Evolutionary conservation across 2,329 filamentous ascomycete genomes (phyloP).

Genomic region (Colletotrichum sp.): DNA sequence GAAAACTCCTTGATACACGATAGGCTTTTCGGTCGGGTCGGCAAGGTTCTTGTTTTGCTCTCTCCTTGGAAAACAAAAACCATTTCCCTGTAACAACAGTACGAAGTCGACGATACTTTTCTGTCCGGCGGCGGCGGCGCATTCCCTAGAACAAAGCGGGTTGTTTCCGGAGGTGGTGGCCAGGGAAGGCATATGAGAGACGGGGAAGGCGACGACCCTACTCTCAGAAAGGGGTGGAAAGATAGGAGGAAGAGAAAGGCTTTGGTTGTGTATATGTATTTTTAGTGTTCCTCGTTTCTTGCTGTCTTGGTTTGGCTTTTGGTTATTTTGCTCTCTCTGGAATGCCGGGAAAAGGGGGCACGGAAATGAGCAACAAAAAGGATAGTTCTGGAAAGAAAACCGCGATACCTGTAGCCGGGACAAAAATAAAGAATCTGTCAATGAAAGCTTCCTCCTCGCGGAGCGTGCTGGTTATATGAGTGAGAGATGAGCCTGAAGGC

Average conservation of each 20-base stretch:
- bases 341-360: neutral
- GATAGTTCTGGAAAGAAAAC: neutral
- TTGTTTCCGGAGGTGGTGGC: neutral
- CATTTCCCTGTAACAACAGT: conserved; percentile 14
- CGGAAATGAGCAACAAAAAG: neutral
- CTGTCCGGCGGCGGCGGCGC: conserved; percentile 2
- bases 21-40: neutral
- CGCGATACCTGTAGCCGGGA: conserved; percentile 1
- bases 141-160: neutral
- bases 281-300: neutral
- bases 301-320: neutral
- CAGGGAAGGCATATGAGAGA: neutral
- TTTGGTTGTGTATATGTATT: conserved; percentile 18
- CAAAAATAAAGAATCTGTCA: neutral
- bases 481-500: neutral
- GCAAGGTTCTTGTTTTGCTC: neutral
- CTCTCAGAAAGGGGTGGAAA: neutral
- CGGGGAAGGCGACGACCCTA: neutral
- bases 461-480: neutral
- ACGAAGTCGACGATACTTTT: conserved; percentile 14
- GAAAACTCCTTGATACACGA: neutral
- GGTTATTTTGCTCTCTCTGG: neutral
- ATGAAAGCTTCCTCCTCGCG: neutral
- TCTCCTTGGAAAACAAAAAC: neutral
- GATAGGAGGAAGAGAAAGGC: neutral